These are phyloP conservation scores for Dothiorella sarmentorum DNA, from an alignment of 2,329 filamentous ascomycete genomes.

Conservation along the genomic window DNA sequence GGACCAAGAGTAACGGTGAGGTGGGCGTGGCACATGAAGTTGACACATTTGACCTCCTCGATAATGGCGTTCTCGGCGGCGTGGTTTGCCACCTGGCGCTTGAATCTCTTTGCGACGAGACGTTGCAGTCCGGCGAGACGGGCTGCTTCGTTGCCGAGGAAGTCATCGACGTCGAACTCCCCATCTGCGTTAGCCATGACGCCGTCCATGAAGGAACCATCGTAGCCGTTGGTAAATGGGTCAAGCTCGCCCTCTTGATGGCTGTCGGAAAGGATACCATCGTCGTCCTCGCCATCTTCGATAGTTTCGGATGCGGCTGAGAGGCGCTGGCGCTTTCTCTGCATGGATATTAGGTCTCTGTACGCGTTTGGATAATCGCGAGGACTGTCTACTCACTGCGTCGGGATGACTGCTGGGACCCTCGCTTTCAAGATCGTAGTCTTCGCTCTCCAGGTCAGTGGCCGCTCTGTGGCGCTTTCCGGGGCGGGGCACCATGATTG, in stretches of 20 bases:
- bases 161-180: background rate
- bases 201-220: background rate
- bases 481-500: constrained; percentile 10
- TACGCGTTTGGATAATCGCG: background rate
- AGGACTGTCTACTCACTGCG: constrained; percentile 4
- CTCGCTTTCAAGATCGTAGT: background rate
- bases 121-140: background rate
- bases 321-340: constrained; percentile 10
- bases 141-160: background rate
- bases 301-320: background rate
- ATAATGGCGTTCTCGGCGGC: constrained; percentile 83
- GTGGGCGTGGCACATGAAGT: constrained; percentile 93
- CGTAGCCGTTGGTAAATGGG: background rate
- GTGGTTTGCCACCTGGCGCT: constrained; percentile 51
- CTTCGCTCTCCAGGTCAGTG: background rate
- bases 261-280: background rate
- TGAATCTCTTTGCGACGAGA: constrained; percentile 16
- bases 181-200: background rate
- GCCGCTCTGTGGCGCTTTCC: constrained; percentile 10
- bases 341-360: background rate
- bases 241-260: background rate
- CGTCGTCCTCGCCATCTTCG: background rate
- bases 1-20: constrained; percentile 84
- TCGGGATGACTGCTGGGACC: constrained; percentile 5
- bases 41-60: constrained; percentile 78